These are phyloP conservation scores for Tricholoma matsutake DNA, from an alignment of 768 basidiomycete genomes.

Conservation along the genomic window DNA sequence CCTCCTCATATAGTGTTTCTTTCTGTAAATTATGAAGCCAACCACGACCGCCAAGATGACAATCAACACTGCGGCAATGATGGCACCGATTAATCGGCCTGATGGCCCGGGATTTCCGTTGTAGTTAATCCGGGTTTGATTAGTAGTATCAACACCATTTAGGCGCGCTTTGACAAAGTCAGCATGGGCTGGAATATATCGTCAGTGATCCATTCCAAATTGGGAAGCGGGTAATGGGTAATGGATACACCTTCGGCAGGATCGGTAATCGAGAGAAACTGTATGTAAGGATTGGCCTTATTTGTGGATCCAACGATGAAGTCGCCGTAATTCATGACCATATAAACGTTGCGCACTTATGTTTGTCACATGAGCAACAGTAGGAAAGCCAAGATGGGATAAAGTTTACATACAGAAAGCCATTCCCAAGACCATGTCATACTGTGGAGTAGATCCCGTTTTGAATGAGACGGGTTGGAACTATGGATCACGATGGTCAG, in stretches of 20 bases:
- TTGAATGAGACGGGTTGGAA: conserved; percentile 67
- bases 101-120: not conserved
- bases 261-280: conserved; percentile 58
- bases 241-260: conserved; percentile 32
- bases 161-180: conserved; percentile 36
- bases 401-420: conserved; percentile 51
- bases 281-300: conserved; percentile 52
- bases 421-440: conserved; percentile 73
- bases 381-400: not conserved
- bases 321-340: conserved; percentile 63
- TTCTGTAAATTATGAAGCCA: conserved; percentile 12
- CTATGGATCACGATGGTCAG: conserved; percentile 28
- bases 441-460: conserved; percentile 37
- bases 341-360: conserved; percentile 64
- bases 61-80: conserved; percentile 13
- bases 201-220: not conserved
- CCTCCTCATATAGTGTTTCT: not conserved
- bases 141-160: conserved; percentile 31
- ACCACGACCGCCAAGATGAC: conserved; percentile 11
- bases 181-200: conserved; percentile 26
- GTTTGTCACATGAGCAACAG: not conserved
- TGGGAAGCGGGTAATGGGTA: conserved; percentile 7
- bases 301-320: conserved; percentile 43
- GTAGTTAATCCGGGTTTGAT: conserved; percentile 10
- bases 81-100: conserved; percentile 9